phyloP scores from a whole-genome alignment of 495 filamentous ascomycete species.

The Barbatosphaeria neglecta region DNA sequence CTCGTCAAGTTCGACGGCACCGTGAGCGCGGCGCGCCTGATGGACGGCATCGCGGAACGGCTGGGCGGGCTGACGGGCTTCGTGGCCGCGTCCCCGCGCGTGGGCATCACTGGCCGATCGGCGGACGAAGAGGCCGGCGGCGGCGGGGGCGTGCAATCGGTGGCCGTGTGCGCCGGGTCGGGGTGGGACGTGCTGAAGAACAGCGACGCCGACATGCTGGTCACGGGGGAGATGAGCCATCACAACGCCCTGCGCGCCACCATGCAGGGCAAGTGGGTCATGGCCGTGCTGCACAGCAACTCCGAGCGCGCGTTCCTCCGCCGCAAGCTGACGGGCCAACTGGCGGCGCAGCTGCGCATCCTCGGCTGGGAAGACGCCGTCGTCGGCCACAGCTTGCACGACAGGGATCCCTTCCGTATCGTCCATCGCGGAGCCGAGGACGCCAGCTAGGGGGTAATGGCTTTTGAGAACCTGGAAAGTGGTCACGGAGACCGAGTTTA shows the following conservation, averaged over 20 bases:
- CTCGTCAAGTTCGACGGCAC: slow-evolving; percentile 51
- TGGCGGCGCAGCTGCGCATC: slow-evolving; percentile 43
- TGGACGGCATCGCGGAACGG: no score
- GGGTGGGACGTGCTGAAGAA: slow-evolving; percentile 63
- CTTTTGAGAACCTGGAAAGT: no score
- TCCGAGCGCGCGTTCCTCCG: slow-evolving; percentile 73
- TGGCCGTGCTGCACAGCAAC: slow-evolving; percentile 84
- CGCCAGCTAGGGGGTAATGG: no score
- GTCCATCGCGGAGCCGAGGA: slow-evolving; percentile 11
- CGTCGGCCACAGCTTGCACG: slow-evolving; percentile 64
- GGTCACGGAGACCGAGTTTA: no score
- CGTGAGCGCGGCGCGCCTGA: no score
- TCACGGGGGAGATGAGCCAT: slow-evolving; percentile 89
- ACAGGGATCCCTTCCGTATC: slow-evolving; percentile 56
- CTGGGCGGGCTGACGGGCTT: no score
- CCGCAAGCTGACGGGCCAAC: slow-evolving; percentile 52
- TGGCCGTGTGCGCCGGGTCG: slow-evolving; percentile 73
- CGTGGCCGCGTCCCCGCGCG: no score
- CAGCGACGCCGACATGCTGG: slow-evolving; percentile 59
- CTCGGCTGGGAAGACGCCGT: slow-evolving; percentile 38
- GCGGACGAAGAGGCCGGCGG: no score
- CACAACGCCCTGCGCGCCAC: slow-evolving; percentile 79
- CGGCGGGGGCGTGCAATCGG: no score
- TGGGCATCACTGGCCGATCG: no score
- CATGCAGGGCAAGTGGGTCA: slow-evolving; percentile 75